Conservation (phyloP, 2,329 filamentous ascomycete genomes). For the Clonostachys rosea region DNA sequence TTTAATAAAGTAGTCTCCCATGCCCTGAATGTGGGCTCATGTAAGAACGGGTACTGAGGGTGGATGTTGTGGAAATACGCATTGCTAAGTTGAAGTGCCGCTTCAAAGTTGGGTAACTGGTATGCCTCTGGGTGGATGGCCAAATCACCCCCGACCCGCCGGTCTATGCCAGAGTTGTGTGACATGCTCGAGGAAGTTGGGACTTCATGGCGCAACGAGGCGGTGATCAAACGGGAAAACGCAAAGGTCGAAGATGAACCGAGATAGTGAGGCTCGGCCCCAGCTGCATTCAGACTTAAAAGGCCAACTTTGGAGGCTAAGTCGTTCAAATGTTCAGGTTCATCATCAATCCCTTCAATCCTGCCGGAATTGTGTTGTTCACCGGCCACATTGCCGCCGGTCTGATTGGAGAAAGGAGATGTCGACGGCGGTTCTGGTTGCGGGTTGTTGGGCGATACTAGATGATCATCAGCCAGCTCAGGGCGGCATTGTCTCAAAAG, state of each 20-base stretch:
- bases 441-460: too few relatives aligned
- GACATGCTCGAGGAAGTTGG: background rate
- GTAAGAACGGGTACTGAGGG: constrained; percentile 28
- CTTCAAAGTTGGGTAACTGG: background rate
- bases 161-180: background rate
- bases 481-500: too few relatives aligned
- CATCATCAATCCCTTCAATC: too few relatives aligned
- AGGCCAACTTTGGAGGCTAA: too few relatives aligned
- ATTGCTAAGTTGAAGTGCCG: constrained; percentile 1
- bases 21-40: constrained; percentile 20
- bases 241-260: background rate
- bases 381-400: too few relatives aligned
- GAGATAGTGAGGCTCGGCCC: background rate
- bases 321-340: too few relatives aligned
- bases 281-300: background rate
- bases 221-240: background rate
- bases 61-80: constrained; percentile 30
- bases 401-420: too few relatives aligned
- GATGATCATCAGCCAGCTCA: too few relatives aligned
- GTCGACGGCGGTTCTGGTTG: too few relatives aligned
- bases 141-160: background rate
- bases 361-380: too few relatives aligned
- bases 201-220: background rate
- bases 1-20: constrained; percentile 19
- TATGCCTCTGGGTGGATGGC: background rate